These are phyloP conservation scores for Lentinula boryana DNA, from an alignment of 768 basidiomycete species.

Conservation along the genomic window DNA sequence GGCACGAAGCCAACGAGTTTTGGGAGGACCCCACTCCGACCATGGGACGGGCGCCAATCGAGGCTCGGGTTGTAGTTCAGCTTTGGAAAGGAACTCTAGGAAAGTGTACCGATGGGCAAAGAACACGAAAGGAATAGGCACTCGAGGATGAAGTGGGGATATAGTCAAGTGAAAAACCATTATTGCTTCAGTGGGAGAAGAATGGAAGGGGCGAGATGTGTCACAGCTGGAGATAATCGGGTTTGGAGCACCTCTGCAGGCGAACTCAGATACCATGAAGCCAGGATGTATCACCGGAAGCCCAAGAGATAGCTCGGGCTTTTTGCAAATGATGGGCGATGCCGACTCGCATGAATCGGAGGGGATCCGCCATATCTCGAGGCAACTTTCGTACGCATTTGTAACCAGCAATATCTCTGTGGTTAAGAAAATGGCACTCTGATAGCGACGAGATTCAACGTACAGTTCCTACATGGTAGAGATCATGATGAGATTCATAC, in stretches of 20 bases:
- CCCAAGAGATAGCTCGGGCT: not conserved
- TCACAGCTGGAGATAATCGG: not conserved
- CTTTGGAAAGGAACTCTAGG: not conserved
- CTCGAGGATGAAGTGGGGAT: not conserved
- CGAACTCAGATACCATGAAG: slow-evolving; percentile 3
- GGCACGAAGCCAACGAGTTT: slow-evolving; percentile 3
- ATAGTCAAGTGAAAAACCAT: slow-evolving; percentile 5
- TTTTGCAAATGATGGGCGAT: not conserved
- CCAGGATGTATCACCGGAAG: not conserved
- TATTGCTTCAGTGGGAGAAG: not conserved
- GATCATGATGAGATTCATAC: not conserved
- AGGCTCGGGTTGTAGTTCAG: not conserved
- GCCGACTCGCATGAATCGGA: not conserved
- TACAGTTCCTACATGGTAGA: not conserved
- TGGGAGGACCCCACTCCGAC: slow-evolving; percentile 6
- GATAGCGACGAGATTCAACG: slow-evolving; percentile 2
- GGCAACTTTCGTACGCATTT: slow-evolving; percentile 19
- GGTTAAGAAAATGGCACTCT: slow-evolving; percentile 23
- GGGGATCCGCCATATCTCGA: slow-evolving; percentile 30
- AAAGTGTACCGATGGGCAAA: slow-evolving; percentile 5
- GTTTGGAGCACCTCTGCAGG: slow-evolving; percentile 4
- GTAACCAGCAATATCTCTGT: slow-evolving; percentile 27
- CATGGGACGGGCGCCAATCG: not conserved
- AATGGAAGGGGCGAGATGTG: slow-evolving; percentile 1
- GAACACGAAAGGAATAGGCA: slow-evolving; percentile 2